Evolutionary conservation across 768 basidiomycete species (phyloP).

Genomic region (Lepiota venenata): DNA sequence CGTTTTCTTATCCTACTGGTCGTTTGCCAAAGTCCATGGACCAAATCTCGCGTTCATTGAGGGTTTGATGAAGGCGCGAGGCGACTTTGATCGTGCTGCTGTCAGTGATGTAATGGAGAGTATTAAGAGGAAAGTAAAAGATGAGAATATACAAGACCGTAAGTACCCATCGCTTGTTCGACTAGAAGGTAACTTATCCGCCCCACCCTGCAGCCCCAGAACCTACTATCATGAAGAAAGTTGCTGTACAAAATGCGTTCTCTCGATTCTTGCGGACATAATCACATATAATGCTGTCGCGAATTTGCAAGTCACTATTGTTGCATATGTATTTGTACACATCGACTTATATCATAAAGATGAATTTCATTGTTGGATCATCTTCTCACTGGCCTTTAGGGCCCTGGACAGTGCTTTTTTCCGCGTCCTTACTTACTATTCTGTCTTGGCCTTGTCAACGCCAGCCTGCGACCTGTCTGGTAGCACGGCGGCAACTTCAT

Average conservation of each 20-base stretch:
- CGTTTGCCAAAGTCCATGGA: slow-evolving; percentile 91
- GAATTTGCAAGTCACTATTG: background rate
- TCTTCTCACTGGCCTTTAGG: background rate
- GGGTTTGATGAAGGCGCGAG: slow-evolving; percentile 81
- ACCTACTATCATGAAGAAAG: slow-evolving; percentile 90
- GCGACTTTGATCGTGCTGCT: slow-evolving; percentile 86
- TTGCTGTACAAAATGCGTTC: slow-evolving; percentile 70
- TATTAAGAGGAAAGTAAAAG: slow-evolving; percentile 88
- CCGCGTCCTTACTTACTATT: slow-evolving; percentile 15
- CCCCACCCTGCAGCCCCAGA: slow-evolving; percentile 53
- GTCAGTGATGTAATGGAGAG: slow-evolving; percentile 93
- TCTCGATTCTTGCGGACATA: slow-evolving; percentile 68
- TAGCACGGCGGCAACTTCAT: slow-evolving; percentile 72
- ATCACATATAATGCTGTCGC: background rate
- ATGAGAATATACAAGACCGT: slow-evolving; percentile 83
- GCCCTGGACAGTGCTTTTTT: background rate
- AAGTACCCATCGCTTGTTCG: slow-evolving; percentile 28
- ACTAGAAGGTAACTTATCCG: slow-evolving; percentile 7
- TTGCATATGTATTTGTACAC: slow-evolving; percentile 13
- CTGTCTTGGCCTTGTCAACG: slow-evolving; percentile 44
- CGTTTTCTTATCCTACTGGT: slow-evolving; percentile 90
- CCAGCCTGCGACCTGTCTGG: slow-evolving; percentile 60
- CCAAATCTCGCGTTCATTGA: slow-evolving; percentile 93
- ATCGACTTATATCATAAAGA: background rate
- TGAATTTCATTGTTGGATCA: background rate